A percentile compares a stretch with the other conserved stretches of the same genome.
These are phyloP conservation scores for Botrytis pseudocinerea DNA, from an alignment of 2,329 filamentous ascomycete genomes.

Conservation along the genomic window DNA sequence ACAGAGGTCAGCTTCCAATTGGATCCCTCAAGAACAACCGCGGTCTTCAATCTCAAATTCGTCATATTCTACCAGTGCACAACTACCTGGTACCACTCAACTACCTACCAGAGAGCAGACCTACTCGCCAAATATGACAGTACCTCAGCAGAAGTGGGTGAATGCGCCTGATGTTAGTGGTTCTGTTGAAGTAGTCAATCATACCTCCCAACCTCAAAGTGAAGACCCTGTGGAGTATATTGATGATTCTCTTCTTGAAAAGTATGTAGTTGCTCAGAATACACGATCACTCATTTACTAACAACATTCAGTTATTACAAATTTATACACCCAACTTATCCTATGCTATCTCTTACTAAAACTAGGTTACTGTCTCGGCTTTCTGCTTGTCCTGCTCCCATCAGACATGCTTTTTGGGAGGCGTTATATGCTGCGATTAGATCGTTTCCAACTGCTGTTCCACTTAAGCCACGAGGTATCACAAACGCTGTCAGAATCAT, in stretches of 20 bases:
- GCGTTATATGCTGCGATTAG: constrained; percentile 62
- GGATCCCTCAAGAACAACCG: constrained; percentile 34
- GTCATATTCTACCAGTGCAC: constrained; percentile 22
- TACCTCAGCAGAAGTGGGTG: constrained; percentile 38
- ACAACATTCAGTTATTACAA: constrained; percentile 58
- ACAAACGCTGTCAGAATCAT: constrained; percentile 48
- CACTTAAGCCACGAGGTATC: constrained; percentile 41
- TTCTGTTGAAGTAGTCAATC: constrained; percentile 35
- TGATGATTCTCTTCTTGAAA: constrained; percentile 45
- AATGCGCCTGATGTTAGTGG: constrained; percentile 37
- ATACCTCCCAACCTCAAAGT: constrained; percentile 29
- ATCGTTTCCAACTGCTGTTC: constrained; percentile 48
- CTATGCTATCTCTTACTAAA: constrained; percentile 61
- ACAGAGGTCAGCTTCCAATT: constrained; percentile 32
- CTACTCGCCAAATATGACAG: constrained; percentile 40
- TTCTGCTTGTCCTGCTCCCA: constrained; percentile 53
- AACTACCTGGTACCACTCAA: constrained; percentile 26
- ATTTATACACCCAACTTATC: constrained; percentile 66
- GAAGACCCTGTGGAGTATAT: constrained; percentile 47
- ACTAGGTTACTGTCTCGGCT: constrained; percentile 57
- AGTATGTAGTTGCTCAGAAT: constrained; percentile 36
- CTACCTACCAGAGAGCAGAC: constrained; percentile 34
- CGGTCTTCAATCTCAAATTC: constrained; percentile 27
- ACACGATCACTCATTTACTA: constrained; percentile 22
- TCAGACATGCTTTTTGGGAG: constrained; percentile 65